Evolutionary conservation across 768 basidiomycete genomes (phyloP).

Genomic region (Gymnopilus junonius): DNA sequence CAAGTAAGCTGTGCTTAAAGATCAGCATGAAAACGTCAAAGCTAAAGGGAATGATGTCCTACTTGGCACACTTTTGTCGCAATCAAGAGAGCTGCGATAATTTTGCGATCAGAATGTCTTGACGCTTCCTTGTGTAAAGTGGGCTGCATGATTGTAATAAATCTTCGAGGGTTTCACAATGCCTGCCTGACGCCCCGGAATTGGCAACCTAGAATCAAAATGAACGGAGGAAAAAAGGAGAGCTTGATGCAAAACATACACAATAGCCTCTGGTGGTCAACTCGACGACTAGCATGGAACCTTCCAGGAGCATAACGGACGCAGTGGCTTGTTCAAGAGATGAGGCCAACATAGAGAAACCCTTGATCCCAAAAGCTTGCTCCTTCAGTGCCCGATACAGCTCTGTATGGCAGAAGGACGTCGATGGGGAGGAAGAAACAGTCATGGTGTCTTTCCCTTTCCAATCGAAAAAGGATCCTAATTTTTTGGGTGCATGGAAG

Average conservation of each 20-base stretch:
- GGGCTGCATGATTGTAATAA: constrained; percentile 60
- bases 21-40: constrained; percentile 6
- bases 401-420: constrained; percentile 51
- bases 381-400: constrained; percentile 59
- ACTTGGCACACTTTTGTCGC: neutral
- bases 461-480: constrained; percentile 14
- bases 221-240: constrained; percentile 12
- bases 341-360: constrained; percentile 45
- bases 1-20: neutral
- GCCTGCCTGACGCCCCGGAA: neutral
- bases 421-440: constrained; percentile 16
- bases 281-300: constrained; percentile 45
- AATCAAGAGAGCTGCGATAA: constrained; percentile 45
- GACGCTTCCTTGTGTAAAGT: constrained; percentile 51
- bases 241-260: constrained; percentile 36
- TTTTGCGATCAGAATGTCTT: constrained; percentile 51
- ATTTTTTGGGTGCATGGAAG: constrained; percentile 21
- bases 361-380: constrained; percentile 58
- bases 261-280: constrained; percentile 61
- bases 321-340: constrained; percentile 55
- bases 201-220: constrained; percentile 10
- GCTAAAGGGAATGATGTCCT: neutral
- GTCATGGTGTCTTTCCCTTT: constrained; percentile 18
- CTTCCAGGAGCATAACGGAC: constrained; percentile 61
- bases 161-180: constrained; percentile 65